Evolutionary conservation across 441 rosid species (phyloP), one percentile per base, ranked within the genome.

Genomic region (Heliophila coronopifolia): DNA sequence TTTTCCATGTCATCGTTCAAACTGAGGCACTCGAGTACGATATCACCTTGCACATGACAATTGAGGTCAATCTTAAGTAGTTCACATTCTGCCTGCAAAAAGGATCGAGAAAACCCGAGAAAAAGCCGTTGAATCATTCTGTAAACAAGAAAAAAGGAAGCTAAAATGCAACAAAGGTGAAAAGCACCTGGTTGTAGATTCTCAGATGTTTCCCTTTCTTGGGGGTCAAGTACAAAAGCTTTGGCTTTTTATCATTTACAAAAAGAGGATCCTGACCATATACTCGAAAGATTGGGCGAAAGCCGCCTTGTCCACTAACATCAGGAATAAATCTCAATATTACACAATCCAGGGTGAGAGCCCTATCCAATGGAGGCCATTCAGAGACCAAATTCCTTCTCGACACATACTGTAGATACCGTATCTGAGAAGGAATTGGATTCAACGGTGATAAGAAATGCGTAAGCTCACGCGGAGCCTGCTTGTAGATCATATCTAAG

Each of bases 361-460:
- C 93, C 70, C 91, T 76, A 63, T 84, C 89, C 59, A 71, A 26
- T 10, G 95, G 95, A 62, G 98, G 98, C 98, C 96, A 91, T 57
- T 87, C 82, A n/a, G 86, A 62, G 66, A 74, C 85, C 57, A 87
- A 73, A 57, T 81, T 86, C 79, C 98, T 86, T 57, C 95, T 84
- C 0, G 93, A 83, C 44, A 87, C 74, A 38, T 84, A 92, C 66
- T 92, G 96, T 25, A 87, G 76, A 67, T 92, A 87, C 48, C 98
- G 79, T 61, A 78, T 65, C 46, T 92, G 98, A 33, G 96, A 92
- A 63, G 95, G 95, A 19, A 81, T 33, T 3, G 94, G 98, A 72
- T 87, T 85, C 60, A 92, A 63, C 5, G 96, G 81, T 9, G 95
- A 83, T 50, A 87, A 73, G 52, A 83, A 43, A 32, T 76, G 85